Conservation (phyloP, 257 asterid genomes). For the Solanum appendiculatum region DNA sequence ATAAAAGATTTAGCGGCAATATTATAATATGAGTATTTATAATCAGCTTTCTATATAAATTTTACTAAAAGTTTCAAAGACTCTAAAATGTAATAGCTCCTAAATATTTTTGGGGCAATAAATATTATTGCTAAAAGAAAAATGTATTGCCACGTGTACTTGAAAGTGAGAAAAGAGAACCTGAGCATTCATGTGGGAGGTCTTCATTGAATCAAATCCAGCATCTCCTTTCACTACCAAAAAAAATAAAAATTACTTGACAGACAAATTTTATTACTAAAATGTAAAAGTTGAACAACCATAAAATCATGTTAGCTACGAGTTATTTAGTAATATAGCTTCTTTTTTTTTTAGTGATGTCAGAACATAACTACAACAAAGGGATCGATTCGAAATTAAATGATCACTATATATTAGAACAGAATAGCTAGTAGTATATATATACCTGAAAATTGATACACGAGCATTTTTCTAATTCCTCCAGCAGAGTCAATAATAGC, state of each 20-base stretch:
- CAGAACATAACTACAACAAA: not conserved
- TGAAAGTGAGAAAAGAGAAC: not conserved
- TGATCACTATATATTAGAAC: not conserved
- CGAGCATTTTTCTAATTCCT: not conserved
- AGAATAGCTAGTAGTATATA: not conserved
- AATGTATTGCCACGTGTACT: too few relatives aligned
- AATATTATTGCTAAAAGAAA: too few relatives aligned
- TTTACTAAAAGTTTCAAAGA: fast-evolving
- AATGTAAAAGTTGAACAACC: not conserved
- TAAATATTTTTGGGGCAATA: too few relatives aligned
- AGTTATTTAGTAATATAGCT: not conserved
- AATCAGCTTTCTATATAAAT: fast-evolving
- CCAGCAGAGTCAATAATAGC: not conserved
- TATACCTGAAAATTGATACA: not conserved
- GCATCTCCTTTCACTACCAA: not conserved
- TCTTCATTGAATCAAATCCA: not conserved
- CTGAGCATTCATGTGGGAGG: not conserved
- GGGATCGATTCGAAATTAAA: not conserved
- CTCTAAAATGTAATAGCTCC: too few relatives aligned
- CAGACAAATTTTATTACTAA: not conserved
- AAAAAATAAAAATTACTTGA: not conserved
- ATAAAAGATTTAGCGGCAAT: too few relatives aligned
- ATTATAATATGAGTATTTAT: too few relatives aligned
- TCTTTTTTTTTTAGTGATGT: too few relatives aligned
- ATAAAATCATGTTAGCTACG: not conserved